Evolutionary conservation across 352 stramenopile genomes (phyloP).

Genomic region (Phytopythium sindhum): DNA sequence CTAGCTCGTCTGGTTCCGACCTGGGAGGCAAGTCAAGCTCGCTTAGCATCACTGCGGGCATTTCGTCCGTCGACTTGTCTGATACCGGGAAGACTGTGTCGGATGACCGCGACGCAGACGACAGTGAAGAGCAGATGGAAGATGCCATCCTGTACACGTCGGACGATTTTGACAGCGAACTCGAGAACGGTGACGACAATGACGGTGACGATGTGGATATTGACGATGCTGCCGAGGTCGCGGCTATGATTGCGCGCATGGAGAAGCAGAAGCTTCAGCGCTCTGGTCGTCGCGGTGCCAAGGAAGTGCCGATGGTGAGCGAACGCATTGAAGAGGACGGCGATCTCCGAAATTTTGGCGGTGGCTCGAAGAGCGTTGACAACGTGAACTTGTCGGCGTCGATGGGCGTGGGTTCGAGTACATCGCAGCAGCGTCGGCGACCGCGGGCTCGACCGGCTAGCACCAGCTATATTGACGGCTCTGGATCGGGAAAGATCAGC

Average conservation of each 20-base stretch:
- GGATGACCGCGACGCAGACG: neutral
- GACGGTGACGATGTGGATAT: conserved; percentile 2
- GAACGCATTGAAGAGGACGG: conserved; percentile 1
- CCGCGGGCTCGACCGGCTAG: neutral
- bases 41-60: neutral
- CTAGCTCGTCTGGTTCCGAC: neutral
- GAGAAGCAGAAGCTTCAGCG: conserved; percentile 1
- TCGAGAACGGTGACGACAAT: conserved; percentile 1
- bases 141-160: conserved; percentile 3
- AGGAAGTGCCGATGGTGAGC: neutral
- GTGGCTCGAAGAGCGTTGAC: neutral
- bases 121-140: neutral
- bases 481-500: neutral
- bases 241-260: conserved; percentile 3
- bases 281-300: neutral
- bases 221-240: conserved; percentile 1
- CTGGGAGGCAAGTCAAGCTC: neutral
- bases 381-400: neutral
- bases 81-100: conserved; percentile 3
- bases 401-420: neutral
- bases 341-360: neutral
- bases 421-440: neutral
- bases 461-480: neutral
- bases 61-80: conserved; percentile 1
- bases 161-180: conserved; percentile 6